A percentile compares a stretch with the other conserved stretches of the same genome.
Evolutionary conservation across 1,284 basidiomycete genomes (phyloP).

Genomic region (Peniophora sp.): DNA sequence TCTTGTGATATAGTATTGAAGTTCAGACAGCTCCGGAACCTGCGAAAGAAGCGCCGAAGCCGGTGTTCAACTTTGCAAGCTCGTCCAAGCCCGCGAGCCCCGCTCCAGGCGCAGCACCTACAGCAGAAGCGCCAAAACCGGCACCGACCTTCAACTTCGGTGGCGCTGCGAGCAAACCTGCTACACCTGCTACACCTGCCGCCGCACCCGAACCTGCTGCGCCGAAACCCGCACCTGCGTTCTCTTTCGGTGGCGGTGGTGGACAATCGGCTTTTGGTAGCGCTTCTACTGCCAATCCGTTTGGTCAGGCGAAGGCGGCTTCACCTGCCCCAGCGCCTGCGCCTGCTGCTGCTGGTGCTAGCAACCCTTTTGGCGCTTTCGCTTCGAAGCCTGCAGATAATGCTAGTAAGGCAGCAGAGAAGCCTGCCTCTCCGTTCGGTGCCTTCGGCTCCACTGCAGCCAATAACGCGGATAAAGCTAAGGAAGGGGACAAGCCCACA

Average conservation of each 20-base stretch:
- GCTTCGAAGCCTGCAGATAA: not conserved
- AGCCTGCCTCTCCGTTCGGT: not conserved
- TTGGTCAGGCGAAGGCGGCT: no score
- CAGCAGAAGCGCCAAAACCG: not conserved
- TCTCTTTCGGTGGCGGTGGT: not conserved
- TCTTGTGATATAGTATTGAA: no score
- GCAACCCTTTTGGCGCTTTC: no score
- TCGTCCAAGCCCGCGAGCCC: conserved; percentile 5
- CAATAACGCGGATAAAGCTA: not conserved
- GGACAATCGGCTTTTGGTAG: no score
- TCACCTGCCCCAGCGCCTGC: no score
- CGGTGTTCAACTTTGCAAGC: conserved; percentile 25
- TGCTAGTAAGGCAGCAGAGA: not conserved
- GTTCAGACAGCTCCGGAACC: conserved; percentile 4
- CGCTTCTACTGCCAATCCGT: no score
- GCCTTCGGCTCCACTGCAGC: not conserved
- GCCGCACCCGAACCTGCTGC: conserved; percentile 6
- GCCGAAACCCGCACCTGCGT: not conserved
- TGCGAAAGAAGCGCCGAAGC: conserved; percentile 9
- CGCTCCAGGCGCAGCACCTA: conserved; percentile 2
- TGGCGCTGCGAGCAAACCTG: no score
- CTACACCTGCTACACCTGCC: conserved; percentile 14
- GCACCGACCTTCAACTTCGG: conserved; percentile 20
- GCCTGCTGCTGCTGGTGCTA: no score
- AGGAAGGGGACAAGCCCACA: not conserved